Evolutionary conservation across 192 early-diverging fungal species (phyloP), one percentile per base, ranked within the genome.

Genomic region (Rhizophagus prolifer): DNA sequence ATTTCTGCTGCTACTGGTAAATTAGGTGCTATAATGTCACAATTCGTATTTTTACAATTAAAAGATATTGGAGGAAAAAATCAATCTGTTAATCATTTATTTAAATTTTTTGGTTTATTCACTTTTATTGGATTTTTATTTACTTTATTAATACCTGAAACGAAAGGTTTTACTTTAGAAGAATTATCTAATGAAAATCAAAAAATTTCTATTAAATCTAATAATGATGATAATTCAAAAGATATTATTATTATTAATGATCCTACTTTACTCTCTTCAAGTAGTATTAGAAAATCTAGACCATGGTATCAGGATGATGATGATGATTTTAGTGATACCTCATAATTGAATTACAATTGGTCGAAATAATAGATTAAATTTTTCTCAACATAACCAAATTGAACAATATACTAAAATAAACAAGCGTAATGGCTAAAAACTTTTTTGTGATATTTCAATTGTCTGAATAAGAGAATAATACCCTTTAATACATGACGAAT

Each of bases 1-100:
- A 94, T 95, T 70, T 89, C 90, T 14, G 94, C 94, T 9, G 94
- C 92, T 19, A 81, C 86, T 7, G 94, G 94, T 58, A 95, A 95
- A 79, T 34, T 92, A 12, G 94, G 94, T 38, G 92, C 93, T 64
- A 89, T 94, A 68, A 77, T 93, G 58, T 89, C 93, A 4, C 91
- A 92, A 79, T 83, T 90, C 66, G 91, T 89, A 9, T 94, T 94
- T 70, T 81, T 88, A 58, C 83, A 86, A 61, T 83, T 94, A 66
- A 91, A 91, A 81, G 90, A 93, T 72, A 83, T 82, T 71, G 92
- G 91, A 70, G 92, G 92, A 25, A 74, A 81, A 58, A 89, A 92
- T 79, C 76, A 67, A 8, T 92, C 85, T 64, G 86, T 93, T 41
- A 70, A 86, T 38, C 85, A 86, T 30, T 79, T 93, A 67, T 80